phyloP scores from a whole-genome alignment of 441 rosid species.

The Corymbia citriodora region DNA sequence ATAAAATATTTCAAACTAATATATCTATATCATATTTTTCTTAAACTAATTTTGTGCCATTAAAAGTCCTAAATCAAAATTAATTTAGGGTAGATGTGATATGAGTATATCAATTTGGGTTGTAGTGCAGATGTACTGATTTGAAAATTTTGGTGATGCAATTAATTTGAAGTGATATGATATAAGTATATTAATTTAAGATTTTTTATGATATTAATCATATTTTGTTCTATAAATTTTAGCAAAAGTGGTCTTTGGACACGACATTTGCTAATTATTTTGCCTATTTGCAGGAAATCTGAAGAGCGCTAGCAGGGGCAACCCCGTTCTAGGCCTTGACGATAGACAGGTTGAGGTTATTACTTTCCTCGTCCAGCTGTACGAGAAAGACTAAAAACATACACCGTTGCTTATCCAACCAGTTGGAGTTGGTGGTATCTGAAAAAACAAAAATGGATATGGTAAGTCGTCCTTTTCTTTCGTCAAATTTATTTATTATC shows the following conservation, averaged over 20 bases:
- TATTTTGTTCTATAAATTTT: no score
- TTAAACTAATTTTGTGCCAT: no score
- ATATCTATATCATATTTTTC: no score
- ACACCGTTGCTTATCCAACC: neutral
- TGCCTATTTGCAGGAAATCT: neutral
- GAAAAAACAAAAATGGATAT: neutral
- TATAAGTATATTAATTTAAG: no score
- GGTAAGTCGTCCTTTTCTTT: neutral
- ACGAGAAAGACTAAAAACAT: neutral
- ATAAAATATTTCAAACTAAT: no score
- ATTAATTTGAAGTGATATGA: no score
- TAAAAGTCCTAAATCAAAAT: no score
- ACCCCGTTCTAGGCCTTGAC: neutral
- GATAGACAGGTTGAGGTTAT: neutral
- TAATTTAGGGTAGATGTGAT: no score
- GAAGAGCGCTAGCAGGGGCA: neutral
- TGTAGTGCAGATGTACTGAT: no score
- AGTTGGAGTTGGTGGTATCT: neutral
- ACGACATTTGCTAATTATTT: neutral
- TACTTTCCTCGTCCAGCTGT: rapidly evolving
- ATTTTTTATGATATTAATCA: neutral
- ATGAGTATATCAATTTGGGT: no score
- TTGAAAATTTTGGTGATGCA: no score
- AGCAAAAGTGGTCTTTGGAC: neutral
- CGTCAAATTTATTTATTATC: neutral